Evolutionary conservation across 495 filamentous ascomycete species (phyloP).

Genomic region (Penicillium tannophilum): DNA sequence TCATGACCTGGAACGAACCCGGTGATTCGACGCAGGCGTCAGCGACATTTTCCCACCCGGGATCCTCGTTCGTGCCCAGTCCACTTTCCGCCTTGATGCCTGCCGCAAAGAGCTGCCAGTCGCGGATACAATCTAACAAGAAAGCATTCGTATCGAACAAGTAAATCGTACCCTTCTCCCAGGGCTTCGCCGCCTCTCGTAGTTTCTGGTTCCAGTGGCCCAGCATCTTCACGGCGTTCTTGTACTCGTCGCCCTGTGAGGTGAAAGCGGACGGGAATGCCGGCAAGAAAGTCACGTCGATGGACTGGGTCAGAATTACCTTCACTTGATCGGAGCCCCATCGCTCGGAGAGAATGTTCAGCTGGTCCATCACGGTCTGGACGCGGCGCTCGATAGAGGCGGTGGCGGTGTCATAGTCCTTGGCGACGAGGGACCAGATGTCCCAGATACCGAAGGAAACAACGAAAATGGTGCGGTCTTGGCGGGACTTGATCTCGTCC

Average conservation of each 20-base stretch:
- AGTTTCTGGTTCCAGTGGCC: conserved; percentile 52
- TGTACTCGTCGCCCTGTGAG: conserved; percentile 32
- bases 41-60: conserved; percentile 44
- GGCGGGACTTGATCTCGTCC: conserved; percentile 25
- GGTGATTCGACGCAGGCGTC: conserved; percentile 38
- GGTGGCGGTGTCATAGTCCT: conserved; percentile 34
- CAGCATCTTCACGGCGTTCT: conserved; percentile 43
- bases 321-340: conserved; percentile 46
- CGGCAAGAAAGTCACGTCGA: conserved; percentile 55
- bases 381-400: conserved; percentile 45
- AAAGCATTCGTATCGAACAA: conserved; percentile 55
- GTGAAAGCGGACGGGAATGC: conserved; percentile 46
- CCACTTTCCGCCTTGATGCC: conserved; percentile 48
- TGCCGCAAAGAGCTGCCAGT: conserved; percentile 44
- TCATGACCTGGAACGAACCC: conserved; percentile 34
- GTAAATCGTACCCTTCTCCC: conserved; percentile 48
- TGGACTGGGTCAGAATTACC: conserved; percentile 49
- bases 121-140: conserved; percentile 51
- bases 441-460: conserved; percentile 56
- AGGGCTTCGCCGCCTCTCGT: conserved; percentile 38
- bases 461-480: conserved; percentile 41
- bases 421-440: conserved; percentile 48
- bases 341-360: conserved; percentile 38
- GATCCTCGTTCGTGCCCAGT: conserved; percentile 39
- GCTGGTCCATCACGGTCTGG: conserved; percentile 46